phyloP scores from a whole-genome alignment of 2,329 filamentous ascomycete species.

The Arthrobotrys iridis region DNA sequence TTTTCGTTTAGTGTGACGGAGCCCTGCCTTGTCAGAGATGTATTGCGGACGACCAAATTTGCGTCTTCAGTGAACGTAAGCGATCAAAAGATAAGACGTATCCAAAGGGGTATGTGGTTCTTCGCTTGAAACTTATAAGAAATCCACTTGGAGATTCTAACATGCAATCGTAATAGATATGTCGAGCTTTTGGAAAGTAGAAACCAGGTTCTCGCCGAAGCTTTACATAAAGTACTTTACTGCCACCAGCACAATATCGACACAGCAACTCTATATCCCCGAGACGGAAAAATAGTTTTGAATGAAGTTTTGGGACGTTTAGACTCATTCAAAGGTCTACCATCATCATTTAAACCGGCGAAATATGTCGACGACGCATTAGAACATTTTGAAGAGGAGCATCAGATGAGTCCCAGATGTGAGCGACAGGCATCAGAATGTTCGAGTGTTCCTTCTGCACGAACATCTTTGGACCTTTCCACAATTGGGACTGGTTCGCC shows the following conservation, averaged over 20 bases:
- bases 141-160: background rate
- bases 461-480: conserved; percentile 44
- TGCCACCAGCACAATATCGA: conserved; percentile 52
- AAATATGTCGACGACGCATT: conserved; percentile 50
- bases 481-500: conserved; percentile 31
- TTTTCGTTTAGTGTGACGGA: conserved; percentile 30
- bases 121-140: background rate
- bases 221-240: conserved; percentile 46
- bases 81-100: conserved; percentile 51
- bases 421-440: conserved; percentile 49
- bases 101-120: conserved; percentile 42
- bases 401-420: conserved; percentile 42
- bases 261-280: conserved; percentile 40
- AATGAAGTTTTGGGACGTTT: conserved; percentile 43
- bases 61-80: conserved; percentile 51
- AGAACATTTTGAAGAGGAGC: conserved; percentile 48
- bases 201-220: conserved; percentile 48
- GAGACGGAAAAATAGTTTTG: conserved; percentile 47
- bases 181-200: conserved; percentile 49
- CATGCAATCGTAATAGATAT: conserved; percentile 8
- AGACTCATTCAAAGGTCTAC: conserved; percentile 41
- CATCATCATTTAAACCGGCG: conserved; percentile 37
- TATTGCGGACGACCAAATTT: conserved; percentile 49
- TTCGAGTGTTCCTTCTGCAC: conserved; percentile 38
- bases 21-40: conserved; percentile 46